Base-by-base conservation (phyloP, 2,329 filamentous ascomycete genomes). In the Colletotrichum spinosum region DNA sequence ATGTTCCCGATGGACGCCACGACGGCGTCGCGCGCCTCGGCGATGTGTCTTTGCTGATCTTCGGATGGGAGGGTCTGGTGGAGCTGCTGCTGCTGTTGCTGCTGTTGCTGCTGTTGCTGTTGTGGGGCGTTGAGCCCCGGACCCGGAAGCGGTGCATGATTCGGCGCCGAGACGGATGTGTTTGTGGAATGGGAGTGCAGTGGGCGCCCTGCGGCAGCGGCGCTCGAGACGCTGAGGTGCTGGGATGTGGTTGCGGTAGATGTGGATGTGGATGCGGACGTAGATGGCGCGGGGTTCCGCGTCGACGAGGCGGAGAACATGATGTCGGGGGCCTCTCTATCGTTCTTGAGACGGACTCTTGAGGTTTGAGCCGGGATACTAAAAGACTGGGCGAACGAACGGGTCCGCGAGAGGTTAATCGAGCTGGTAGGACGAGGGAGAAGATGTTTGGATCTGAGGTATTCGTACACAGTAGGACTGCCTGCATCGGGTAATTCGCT, bases 1-100 rank as follows among this genome's bases (percentile, higher is more conserved):
- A 89, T 86, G 75, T 91, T 90, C 72, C 90, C 89, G 56, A 94
- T 84, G 51, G 85, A 86, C 25, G 88, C 88, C 39, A 89, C 80
- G 56, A 90, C 81, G 8, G 86, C 87, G 37, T 80, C 76, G 68
- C 88, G 86, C 44, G 88, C 87, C 72, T 88, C 84, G 53, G 81
- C 76, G 17, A 88, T 80, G 72, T 84, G 81, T 7, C 78, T 79
- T 72, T 81, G 78, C 55, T 82, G 78, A 55, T 79, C 75, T 51
- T 77, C 71, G 3, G 80, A 77, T 2, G 81, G 81, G 10, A 82
- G 77, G 53, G 76, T 78, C 4, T 76, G 73, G 50, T 77, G 75
- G 11, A 76, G 52, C n/a, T 34, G 52, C 42, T 55, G 53, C n/a
- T 46, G 53, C n/a, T 46, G 15, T 2, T 17, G 55, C 7, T 50